Evolutionary conservation across 371 early-diverging fungal species (phyloP).

Genomic region (Chytridium lagenaria): DNA sequence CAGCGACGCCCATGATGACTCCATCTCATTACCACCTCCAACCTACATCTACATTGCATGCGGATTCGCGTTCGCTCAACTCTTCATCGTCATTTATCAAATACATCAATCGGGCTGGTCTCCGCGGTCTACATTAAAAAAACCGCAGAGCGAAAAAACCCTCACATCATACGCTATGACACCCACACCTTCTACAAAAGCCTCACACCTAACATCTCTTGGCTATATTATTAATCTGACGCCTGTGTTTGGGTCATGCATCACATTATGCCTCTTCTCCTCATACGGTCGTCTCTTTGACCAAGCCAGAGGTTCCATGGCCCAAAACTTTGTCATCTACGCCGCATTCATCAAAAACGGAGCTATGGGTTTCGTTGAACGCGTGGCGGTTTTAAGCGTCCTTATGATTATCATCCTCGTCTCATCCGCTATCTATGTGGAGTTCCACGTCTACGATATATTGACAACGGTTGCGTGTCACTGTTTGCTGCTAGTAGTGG

Average conservation of each 20-base stretch:
- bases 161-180: not conserved
- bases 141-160: not conserved
- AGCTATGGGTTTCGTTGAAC: not conserved
- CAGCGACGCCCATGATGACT: too few species aligned
- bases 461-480: slow-evolving; percentile 8
- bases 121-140: not conserved
- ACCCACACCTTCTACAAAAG: not conserved
- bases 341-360: not conserved
- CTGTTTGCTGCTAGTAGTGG: slow-evolving; percentile 7
- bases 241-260: slow-evolving; percentile 7
- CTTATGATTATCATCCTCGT: not conserved
- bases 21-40: not conserved
- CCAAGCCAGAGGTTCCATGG: slow-evolving; percentile 10
- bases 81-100: not conserved
- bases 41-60: not conserved
- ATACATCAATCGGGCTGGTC: not conserved
- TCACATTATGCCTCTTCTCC: slow-evolving; percentile 10
- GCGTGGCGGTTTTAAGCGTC: not conserved
- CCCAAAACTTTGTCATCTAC: slow-evolving; percentile 1
- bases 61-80: not conserved
- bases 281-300: not conserved
- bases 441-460: slow-evolving; percentile 6
- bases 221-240: not conserved
- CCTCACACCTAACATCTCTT: not conserved
- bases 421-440: not conserved